Evolutionary conservation across 768 basidiomycete genomes (phyloP).

Genomic region (Leccinum rimulosum): DNA sequence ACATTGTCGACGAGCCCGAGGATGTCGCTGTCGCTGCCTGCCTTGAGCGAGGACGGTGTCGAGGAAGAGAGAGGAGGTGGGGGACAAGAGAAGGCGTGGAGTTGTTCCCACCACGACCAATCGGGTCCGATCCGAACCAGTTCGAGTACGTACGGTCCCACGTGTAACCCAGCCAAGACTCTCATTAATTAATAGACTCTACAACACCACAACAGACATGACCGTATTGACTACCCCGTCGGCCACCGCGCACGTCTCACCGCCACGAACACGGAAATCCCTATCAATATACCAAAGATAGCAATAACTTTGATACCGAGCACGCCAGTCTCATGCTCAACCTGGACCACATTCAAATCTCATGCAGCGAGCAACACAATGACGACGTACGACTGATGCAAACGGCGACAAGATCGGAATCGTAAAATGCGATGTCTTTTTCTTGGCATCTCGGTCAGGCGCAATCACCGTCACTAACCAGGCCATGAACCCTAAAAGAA

Average conservation of each 20-base stretch:
- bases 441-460: slow-evolving; percentile 12
- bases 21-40: slow-evolving; percentile 16
- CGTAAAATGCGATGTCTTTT: slow-evolving; percentile 64
- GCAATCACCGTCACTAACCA: slow-evolving; percentile 21
- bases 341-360: slow-evolving; percentile 36
- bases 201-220: background rate
- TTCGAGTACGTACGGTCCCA: slow-evolving; percentile 11
- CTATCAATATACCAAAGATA: slow-evolving; percentile 39
- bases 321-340: slow-evolving; percentile 72
- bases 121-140: slow-evolving; percentile 20
- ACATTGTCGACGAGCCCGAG: slow-evolving; percentile 32
- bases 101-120: slow-evolving; percentile 29
- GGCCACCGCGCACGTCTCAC: slow-evolving; percentile 39
- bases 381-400: slow-evolving; percentile 58
- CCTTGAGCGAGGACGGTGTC: slow-evolving; percentile 1
- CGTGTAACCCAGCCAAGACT: background rate
- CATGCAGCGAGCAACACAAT: background rate
- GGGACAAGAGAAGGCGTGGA: slow-evolving; percentile 8
- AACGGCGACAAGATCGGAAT: slow-evolving; percentile 79
- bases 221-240: background rate
- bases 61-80: background rate
- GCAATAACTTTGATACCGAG: slow-evolving; percentile 49
- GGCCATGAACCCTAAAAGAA: slow-evolving; percentile 21
- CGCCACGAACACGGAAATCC: slow-evolving; percentile 40
- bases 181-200: background rate